Evolutionary conservation across 495 filamentous ascomycete genomes (phyloP).

Genomic region (Tuber melanosporum): DNA sequence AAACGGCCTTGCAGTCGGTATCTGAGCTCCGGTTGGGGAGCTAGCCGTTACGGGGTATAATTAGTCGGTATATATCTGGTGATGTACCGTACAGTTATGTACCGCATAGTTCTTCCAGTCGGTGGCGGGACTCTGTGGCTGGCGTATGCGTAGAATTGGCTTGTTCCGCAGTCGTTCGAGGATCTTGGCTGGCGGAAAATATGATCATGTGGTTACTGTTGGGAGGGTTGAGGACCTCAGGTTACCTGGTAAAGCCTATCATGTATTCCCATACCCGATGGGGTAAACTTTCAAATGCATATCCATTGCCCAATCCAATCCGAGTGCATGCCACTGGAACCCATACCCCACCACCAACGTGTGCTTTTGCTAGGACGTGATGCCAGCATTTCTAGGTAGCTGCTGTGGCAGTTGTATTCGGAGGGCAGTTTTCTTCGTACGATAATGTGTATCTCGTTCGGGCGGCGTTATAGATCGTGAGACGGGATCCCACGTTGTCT

Average conservation of each 20-base stretch:
- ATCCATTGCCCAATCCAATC: background rate
- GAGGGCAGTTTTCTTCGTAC: background rate
- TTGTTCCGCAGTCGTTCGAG: background rate
- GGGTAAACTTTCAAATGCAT: background rate
- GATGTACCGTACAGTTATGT: background rate
- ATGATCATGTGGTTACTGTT: background rate
- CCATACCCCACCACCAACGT: conserved; percentile 4
- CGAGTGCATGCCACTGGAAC: background rate
- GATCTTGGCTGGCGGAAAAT: background rate
- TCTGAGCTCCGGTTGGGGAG: background rate
- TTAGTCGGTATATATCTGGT: background rate
- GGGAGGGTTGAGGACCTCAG: background rate
- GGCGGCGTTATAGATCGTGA: background rate
- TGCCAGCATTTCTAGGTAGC: background rate
- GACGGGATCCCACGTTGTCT: conserved; percentile 2
- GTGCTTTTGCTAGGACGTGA: background rate
- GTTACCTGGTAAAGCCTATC: background rate
- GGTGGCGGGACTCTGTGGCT: background rate
- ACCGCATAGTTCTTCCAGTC: background rate
- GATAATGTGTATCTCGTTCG: background rate
- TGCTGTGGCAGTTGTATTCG: background rate
- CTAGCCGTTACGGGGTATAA: background rate
- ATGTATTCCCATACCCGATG: background rate
- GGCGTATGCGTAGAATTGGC: background rate
- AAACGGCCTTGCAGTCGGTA: background rate